These are phyloP conservation scores for Trichoderma gracile DNA, from an alignment of 2,329 filamentous ascomycete genomes.

Conservation along the genomic window DNA sequence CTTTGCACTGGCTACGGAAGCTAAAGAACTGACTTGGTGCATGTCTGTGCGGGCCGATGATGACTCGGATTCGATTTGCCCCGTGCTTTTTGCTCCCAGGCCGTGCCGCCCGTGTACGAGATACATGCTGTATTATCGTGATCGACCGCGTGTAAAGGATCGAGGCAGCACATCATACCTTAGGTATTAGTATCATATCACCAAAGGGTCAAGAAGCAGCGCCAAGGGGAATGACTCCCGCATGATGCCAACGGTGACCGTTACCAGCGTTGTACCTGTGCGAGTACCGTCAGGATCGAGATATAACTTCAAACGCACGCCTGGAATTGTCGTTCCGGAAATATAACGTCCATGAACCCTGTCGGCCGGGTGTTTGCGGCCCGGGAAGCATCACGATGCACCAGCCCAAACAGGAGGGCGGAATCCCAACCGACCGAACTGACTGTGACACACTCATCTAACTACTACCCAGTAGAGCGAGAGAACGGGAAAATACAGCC, in stretches of 20 bases:
- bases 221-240: slow-evolving; percentile 3
- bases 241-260: background rate
- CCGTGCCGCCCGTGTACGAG: background rate
- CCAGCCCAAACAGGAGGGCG: background rate
- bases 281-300: background rate
- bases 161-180: background rate
- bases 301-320: background rate
- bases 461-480: no score
- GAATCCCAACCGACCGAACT: no score
- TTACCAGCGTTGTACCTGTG: background rate
- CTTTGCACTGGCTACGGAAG: slow-evolving; percentile 1
- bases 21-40: slow-evolving; percentile 12
- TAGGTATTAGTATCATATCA: no score
- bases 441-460: no score
- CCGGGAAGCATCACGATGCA: slow-evolving; percentile 3
- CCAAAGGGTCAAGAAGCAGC: background rate
- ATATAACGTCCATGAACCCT: slow-evolving; percentile 13
- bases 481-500: background rate
- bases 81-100: slow-evolving; percentile 16
- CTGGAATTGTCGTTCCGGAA: background rate
- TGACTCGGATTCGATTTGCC: slow-evolving; percentile 23
- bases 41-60: slow-evolving; percentile 22
- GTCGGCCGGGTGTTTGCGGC: slow-evolving; percentile 23
- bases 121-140: background rate
- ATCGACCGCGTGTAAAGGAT: background rate